These are phyloP conservation scores for Nyssa sinensis DNA, from an alignment of 148 eudicot species.

Conservation along the genomic window DNA sequence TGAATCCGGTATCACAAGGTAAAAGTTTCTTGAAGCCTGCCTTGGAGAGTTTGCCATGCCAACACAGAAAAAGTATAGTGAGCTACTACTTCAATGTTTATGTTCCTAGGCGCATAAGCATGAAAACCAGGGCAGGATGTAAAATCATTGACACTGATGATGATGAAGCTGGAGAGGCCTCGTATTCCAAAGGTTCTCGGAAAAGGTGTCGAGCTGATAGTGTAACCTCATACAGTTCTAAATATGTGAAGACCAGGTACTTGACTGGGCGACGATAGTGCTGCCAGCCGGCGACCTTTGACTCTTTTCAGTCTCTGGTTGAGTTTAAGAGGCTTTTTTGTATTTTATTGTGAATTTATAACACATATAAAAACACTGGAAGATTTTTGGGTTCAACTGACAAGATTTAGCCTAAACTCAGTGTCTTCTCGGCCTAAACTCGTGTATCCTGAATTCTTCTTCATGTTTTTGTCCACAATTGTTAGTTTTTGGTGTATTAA, in stretches of 20 bases:
- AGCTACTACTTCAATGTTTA: conserved; percentile 70
- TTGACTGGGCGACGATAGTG: conserved; percentile 45
- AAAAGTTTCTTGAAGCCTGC: conserved; percentile 52
- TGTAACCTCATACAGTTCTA: conserved; percentile 15
- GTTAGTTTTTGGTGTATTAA: neutral
- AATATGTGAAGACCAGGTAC: conserved; percentile 45
- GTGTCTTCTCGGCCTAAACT: no score
- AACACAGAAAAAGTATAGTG: conserved; percentile 42
- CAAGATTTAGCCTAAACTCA: neutral
- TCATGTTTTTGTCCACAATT: neutral
- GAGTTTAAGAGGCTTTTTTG: neutral
- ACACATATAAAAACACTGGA: neutral
- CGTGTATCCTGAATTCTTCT: neutral
- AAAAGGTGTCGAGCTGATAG: conserved; percentile 39
- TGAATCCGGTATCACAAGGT: conserved; percentile 36
- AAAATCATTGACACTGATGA: conserved; percentile 61
- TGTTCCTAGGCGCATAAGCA: conserved; percentile 54
- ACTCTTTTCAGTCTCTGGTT: conserved; percentile 7
- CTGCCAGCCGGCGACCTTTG: neutral
- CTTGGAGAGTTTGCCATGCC: conserved; percentile 29
- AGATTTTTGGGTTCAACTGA: neutral
- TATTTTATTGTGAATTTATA: neutral
- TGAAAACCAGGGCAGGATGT: conserved; percentile 42
- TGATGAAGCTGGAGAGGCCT: conserved; percentile 39
- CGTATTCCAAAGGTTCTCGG: conserved; percentile 27